phyloP scores from a whole-genome alignment of 2,329 filamentous ascomycete species.

The Mollisiaceae sp. region DNA sequence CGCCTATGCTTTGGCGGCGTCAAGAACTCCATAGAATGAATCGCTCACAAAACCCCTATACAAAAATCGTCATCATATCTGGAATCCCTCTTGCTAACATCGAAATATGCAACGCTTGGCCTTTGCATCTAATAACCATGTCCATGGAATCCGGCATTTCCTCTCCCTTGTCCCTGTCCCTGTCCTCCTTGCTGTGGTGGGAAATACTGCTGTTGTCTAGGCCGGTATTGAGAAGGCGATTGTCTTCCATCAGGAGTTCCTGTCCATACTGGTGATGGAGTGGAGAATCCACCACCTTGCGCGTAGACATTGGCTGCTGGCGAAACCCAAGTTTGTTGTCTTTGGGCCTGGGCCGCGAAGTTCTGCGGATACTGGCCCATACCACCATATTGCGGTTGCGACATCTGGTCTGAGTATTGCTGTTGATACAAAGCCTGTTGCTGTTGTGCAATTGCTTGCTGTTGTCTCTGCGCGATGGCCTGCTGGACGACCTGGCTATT shows the following conservation, averaged over 20 bases:
- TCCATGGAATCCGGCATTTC: conserved; percentile 29
- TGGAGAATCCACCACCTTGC: conserved; percentile 45
- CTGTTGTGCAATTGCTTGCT: conserved; percentile 47
- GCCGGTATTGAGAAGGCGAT: conserved; percentile 31
- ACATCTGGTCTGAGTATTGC: conserved; percentile 32
- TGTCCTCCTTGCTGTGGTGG: conserved; percentile 28
- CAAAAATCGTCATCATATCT: conserved; percentile 4
- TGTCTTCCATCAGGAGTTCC: conserved; percentile 23
- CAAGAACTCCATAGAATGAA: conserved; percentile 8
- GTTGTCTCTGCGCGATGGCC: conserved; percentile 72
- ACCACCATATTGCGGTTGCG: conserved; percentile 31
- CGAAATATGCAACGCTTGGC: background rate
- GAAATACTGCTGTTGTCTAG: conserved; percentile 26
- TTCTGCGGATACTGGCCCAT: conserved; percentile 37
- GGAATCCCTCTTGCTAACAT: background rate
- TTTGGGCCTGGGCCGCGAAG: conserved; percentile 38
- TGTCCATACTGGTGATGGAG: conserved; percentile 31
- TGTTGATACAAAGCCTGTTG: conserved; percentile 17
- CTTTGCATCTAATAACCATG: conserved; percentile 20
- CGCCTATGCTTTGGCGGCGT: conserved; percentile 1
- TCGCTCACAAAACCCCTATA: conserved; percentile 5
- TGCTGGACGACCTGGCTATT: conserved; percentile 75
- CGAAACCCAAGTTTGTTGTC: conserved; percentile 40
- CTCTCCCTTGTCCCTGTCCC: conserved; percentile 23
- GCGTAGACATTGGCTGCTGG: conserved; percentile 42